A percentile compares a stretch with the other conserved stretches of the same genome.
phyloP scores from a whole-genome alignment of 257 asterid genomes.

The Jaltomata sinuosa region DNA sequence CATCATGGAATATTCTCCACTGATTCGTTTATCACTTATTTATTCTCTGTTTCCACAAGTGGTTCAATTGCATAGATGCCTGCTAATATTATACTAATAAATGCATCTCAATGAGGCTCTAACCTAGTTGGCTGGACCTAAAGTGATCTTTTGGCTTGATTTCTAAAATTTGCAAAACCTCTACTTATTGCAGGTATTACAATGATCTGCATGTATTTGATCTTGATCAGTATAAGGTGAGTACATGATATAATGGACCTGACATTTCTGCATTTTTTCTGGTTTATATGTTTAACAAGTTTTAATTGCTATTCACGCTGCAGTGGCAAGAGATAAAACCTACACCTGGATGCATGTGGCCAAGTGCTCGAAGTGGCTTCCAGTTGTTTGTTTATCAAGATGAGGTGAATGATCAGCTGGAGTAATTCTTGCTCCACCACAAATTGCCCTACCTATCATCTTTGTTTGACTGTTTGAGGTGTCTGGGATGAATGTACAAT shows the following conservation, averaged over 20 bases:
- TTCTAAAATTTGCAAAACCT: background rate
- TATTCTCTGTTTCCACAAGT: background rate
- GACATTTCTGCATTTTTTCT: background rate
- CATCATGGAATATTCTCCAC: background rate
- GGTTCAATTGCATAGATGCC: background rate
- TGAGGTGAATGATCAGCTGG: conserved; percentile 39
- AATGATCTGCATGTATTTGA: conserved; percentile 90
- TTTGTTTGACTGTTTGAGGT: background rate
- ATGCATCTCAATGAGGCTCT: background rate
- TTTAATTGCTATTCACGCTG: conserved; percentile 13
- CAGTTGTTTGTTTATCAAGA: conserved; percentile 86
- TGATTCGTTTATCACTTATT: background rate
- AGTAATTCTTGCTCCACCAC: background rate
- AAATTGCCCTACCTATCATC: background rate
- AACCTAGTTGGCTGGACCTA: background rate
- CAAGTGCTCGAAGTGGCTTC: conserved; percentile 96
- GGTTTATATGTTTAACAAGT: background rate
- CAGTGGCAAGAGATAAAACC: conserved; percentile 99
- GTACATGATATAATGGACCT: background rate
- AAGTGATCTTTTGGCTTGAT: background rate
- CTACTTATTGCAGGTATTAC: conserved; percentile 54
- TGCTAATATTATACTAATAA: background rate
- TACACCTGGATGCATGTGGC: conserved; percentile 91
- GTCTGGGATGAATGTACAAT: background rate
- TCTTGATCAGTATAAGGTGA: conserved; percentile 90